phyloP scores from a whole-genome alignment of 805 yeast genomes.

The Scheffersomyces coipomensis region DNA sequence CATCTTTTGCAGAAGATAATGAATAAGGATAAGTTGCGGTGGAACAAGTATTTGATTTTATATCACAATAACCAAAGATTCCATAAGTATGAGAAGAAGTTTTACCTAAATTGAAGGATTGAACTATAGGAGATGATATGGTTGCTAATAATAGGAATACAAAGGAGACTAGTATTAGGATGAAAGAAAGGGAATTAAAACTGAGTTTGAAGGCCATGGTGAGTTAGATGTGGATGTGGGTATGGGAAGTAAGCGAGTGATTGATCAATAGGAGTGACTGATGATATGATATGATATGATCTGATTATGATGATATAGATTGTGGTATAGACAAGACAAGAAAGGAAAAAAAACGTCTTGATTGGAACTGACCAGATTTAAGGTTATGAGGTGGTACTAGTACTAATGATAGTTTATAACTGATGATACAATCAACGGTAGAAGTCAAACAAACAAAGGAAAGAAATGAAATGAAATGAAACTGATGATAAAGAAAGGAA shows the following conservation, averaged over 20 bases:
- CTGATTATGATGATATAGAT: too few relatives aligned
- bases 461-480: too few relatives aligned
- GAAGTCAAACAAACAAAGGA: too few relatives aligned
- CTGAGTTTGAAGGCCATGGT: constrained; percentile 5
- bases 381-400: too few relatives aligned
- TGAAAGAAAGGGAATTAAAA: constrained; percentile 5
- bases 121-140: constrained; percentile 59
- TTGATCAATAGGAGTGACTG: neutral
- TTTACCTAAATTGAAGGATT: constrained; percentile 47
- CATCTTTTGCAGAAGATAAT: constrained; percentile 26
- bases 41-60: constrained; percentile 33
- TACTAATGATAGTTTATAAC: too few relatives aligned
- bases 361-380: too few relatives aligned
- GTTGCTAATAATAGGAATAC: constrained; percentile 63
- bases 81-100: constrained; percentile 53
- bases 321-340: neutral
- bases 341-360: neutral
- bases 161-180: constrained; percentile 51
- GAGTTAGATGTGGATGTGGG: neutral
- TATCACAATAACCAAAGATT: constrained; percentile 62
- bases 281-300: neutral
- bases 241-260: neutral
- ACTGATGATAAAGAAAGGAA: too few relatives aligned
- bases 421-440: too few relatives aligned
- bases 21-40: constrained; percentile 46